Percentiles rank a stretch among this genome's conserved stretches.
phyloP scores from a whole-genome alignment of 768 basidiomycete species.

The Rhodotorula diobovata region DNA sequence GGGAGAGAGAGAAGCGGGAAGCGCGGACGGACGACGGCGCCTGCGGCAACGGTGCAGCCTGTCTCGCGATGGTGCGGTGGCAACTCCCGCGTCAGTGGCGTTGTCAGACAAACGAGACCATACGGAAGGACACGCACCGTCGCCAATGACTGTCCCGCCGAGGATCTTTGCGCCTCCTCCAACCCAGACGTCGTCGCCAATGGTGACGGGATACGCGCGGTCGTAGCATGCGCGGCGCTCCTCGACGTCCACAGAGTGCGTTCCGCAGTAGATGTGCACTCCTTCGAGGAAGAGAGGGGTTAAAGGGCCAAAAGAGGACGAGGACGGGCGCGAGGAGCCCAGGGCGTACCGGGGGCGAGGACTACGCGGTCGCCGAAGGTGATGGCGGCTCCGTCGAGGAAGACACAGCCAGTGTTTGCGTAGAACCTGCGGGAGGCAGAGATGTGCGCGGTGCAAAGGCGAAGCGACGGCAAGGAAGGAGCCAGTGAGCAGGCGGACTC shows the following conservation, averaged over 20 bases:
- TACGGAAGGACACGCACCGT: neutral
- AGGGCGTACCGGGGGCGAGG: conserved; percentile 8
- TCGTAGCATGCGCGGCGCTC: conserved; percentile 32
- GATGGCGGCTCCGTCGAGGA: conserved; percentile 32
- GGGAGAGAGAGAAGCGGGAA: neutral
- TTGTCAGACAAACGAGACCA: neutral
- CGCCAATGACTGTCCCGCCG: conserved; percentile 31
- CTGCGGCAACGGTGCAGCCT: conserved; percentile 32
- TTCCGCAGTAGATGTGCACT: conserved; percentile 36
- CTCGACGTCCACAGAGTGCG: conserved; percentile 30
- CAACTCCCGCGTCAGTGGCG: too few relatives aligned
- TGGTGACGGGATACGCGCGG: conserved; percentile 29
- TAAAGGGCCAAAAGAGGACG: too few relatives aligned
- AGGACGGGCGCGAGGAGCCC: too few relatives aligned
- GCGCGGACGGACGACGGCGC: conserved; percentile 9
- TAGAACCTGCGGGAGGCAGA: neutral
- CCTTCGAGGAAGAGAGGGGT: neutral
- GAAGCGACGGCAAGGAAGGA: too few relatives aligned
- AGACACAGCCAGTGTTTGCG: neutral
- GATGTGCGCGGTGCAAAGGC: accelerated
- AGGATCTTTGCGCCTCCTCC: conserved; percentile 27
- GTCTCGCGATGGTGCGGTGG: too few relatives aligned
- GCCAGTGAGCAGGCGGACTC: too few relatives aligned
- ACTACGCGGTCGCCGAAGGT: conserved; percentile 35
- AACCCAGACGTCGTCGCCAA: conserved; percentile 26